A percentile compares a stretch with the other conserved stretches of the same genome.
phyloP scores from a whole-genome alignment of 2,329 filamentous ascomycete genomes.

The Zalaria sp. region DNA sequence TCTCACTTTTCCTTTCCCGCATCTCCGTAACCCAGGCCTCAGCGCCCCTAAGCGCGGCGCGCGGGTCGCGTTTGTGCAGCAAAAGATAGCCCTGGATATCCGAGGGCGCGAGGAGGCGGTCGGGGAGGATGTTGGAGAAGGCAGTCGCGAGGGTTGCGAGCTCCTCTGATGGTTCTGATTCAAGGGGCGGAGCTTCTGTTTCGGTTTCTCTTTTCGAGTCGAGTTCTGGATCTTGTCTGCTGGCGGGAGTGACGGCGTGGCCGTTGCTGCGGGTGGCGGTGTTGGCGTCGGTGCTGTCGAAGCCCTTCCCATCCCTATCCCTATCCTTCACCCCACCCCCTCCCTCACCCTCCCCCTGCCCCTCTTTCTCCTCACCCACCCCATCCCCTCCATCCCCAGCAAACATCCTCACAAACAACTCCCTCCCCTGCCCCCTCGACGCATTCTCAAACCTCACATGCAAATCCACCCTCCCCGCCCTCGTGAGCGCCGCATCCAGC shows the following conservation, averaged over 20 bases:
- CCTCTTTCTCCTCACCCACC: not conserved
- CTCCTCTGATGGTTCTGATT: conserved; percentile 1
- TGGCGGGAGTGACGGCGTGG: too few species aligned
- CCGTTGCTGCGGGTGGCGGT: too few species aligned
- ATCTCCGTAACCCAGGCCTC: conserved; percentile 26
- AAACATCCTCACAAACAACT: conserved; percentile 28
- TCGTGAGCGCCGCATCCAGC: conserved; percentile 58
- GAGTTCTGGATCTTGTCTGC: too few species aligned
- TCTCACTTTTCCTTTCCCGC: conserved; percentile 9
- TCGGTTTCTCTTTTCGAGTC: too few species aligned
- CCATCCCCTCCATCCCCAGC: not conserved
- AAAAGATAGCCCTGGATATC: conserved; percentile 41
- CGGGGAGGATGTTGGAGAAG: conserved; percentile 33
- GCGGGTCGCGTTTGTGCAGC: conserved; percentile 34
- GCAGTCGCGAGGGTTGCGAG: conserved; percentile 26
- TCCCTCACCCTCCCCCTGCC: not conserved
- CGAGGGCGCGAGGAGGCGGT: conserved; percentile 34
- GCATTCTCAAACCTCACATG: conserved; percentile 46
- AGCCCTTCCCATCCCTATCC: not conserved
- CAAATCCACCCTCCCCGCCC: conserved; percentile 58
- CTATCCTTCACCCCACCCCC: not conserved
- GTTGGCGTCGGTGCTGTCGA: not conserved
- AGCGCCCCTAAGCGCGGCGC: conserved; percentile 28
- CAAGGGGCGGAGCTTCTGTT: too few species aligned
- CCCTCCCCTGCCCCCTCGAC: conserved; percentile 23